These are phyloP conservation scores for Cornus florida DNA, from an alignment of 148 eudicot species.

Conservation along the genomic window DNA sequence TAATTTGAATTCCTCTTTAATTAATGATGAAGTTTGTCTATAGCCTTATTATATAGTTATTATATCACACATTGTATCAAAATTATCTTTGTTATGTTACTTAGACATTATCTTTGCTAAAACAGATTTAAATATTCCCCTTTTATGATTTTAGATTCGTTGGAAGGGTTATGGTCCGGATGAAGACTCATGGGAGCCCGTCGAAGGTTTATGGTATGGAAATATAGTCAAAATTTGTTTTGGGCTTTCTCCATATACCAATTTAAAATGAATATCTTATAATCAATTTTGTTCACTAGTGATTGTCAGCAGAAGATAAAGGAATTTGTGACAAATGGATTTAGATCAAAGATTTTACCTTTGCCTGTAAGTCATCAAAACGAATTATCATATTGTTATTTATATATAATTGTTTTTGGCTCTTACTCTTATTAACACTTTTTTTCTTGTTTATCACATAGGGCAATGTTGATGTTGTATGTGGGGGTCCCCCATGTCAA, in stretches of 20 bases:
- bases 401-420: not conserved
- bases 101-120: too few species aligned
- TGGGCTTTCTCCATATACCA: not conserved
- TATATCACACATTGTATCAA: not conserved
- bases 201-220: constrained; percentile 63
- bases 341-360: constrained; percentile 51
- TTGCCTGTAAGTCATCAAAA: constrained; percentile 52
- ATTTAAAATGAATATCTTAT: not conserved
- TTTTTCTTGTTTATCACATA: constrained; percentile 10
- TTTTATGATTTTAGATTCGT: constrained; percentile 40
- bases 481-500: constrained; percentile 96
- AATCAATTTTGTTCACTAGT: constrained; percentile 25
- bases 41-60: not conserved
- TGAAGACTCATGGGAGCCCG: constrained; percentile 84
- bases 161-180: constrained; percentile 82
- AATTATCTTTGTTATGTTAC: too few species aligned
- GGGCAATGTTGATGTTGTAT: constrained; percentile 78
- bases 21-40: not conserved
- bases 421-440: not conserved
- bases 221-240: not conserved
- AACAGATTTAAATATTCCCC: not conserved
- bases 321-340: constrained; percentile 53
- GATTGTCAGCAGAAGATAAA: constrained; percentile 49
- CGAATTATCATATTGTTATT: not conserved
- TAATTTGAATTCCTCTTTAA: not conserved